Conservation (phyloP, 352 stramenopile species). For the Globisporangium spiculum region DNA sequence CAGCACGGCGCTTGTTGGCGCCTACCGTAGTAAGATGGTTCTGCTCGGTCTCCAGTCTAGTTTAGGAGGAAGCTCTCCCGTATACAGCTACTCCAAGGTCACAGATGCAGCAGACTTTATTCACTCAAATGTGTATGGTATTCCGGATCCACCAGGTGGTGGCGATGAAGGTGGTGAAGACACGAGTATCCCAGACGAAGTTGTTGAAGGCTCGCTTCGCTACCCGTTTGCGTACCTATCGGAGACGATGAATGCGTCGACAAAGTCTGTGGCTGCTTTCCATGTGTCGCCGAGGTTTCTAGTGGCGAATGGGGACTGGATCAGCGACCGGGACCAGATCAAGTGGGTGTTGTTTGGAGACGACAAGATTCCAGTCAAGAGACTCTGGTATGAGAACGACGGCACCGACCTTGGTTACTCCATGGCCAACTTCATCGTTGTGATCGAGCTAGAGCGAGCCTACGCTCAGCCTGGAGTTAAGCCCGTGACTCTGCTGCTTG, state of each 20-base stretch:
- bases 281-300: not conserved
- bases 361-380: conserved; percentile 2
- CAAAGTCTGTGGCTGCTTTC: not conserved
- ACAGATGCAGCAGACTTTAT: not conserved
- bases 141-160: too few relatives aligned
- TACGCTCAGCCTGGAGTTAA: not conserved
- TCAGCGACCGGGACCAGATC: not conserved
- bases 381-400: not conserved
- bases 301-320: not conserved
- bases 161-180: not conserved
- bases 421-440: not conserved
- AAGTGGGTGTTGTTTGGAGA: not conserved
- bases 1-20: not conserved
- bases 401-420: too few relatives aligned
- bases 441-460: not conserved
- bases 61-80: not conserved
- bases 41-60: not conserved
- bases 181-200: not conserved
- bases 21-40: not conserved
- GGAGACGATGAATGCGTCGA: not conserved
- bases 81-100: not conserved
- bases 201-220: not conserved
- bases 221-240: conserved; percentile 11
- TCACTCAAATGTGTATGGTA: not conserved
- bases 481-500: not conserved